phyloP scores from a whole-genome alignment of 2,329 filamentous ascomycete species.

The Fusarium compactum region DNA sequence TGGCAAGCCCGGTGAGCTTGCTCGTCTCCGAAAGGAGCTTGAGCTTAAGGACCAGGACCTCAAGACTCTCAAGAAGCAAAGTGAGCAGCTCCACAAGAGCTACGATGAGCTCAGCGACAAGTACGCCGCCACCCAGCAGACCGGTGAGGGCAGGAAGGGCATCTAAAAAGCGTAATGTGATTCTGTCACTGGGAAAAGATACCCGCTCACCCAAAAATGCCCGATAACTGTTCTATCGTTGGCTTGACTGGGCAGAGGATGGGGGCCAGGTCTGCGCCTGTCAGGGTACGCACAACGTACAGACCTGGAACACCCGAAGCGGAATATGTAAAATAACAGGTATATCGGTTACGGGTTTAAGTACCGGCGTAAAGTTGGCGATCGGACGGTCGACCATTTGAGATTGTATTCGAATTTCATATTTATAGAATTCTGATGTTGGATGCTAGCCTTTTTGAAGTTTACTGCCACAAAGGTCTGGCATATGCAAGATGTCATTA shows the following conservation, averaged over 20 bases:
- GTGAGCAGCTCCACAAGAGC: conserved; percentile 82
- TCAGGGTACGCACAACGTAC: conserved; percentile 24
- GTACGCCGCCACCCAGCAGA: conserved; percentile 70
- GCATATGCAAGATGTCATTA: conserved; percentile 2
- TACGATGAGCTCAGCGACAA: conserved; percentile 89
- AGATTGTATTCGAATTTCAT: conserved; percentile 36
- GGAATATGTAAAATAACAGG: conserved; percentile 35
- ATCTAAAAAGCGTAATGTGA: conserved; percentile 53
- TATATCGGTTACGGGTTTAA: conserved; percentile 24
- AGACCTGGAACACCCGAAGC: conserved; percentile 9
- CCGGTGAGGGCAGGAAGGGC: conserved; percentile 69
- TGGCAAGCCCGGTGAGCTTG: conserved; percentile 81
- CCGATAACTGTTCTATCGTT: not conserved
- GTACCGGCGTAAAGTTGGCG: conserved; percentile 34
- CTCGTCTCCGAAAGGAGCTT: conserved; percentile 75
- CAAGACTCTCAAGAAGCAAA: conserved; percentile 92
- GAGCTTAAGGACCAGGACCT: conserved; percentile 86
- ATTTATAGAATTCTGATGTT: conserved; percentile 26
- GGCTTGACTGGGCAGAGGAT: not conserved
- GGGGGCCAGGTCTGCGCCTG: conserved; percentile 18
- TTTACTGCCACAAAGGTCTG: not conserved
- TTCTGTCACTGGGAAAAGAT: not conserved
- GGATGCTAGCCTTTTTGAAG: conserved; percentile 6
- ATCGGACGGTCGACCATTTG: conserved; percentile 31
- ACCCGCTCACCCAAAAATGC: not conserved